These are phyloP conservation scores for Carex myosuroides DNA, from an alignment of 176 grass and related monocot species.

Conservation along the genomic window DNA sequence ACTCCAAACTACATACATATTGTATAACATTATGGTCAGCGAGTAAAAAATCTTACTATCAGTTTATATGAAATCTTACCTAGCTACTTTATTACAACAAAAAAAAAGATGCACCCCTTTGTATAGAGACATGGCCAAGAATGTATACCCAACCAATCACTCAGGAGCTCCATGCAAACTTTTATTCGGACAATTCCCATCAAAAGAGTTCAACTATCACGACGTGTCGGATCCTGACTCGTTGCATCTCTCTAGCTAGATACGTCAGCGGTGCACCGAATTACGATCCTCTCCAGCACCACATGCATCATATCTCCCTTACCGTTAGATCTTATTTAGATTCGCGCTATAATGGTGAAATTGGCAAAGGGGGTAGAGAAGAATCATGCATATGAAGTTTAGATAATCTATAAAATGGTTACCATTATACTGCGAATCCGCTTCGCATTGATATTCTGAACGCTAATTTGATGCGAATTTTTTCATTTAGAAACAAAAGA, in stretches of 20 bases:
- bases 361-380: neutral
- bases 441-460: no score
- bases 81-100: no score
- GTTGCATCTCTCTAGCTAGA: neutral
- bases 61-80: no score
- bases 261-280: neutral
- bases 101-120: no score
- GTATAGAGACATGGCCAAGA: no score
- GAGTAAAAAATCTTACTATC: neutral
- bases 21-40: neutral
- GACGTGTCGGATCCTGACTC: neutral
- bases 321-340: neutral
- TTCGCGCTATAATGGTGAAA: neutral
- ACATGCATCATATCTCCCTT: neutral
- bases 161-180: neutral
- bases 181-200: neutral
- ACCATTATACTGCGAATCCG: no score
- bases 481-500: neutral
- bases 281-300: neutral
- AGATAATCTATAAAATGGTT: neutral
- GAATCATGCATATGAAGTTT: neutral
- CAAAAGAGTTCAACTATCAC: neutral
- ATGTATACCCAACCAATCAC: neutral
- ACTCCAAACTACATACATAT: conserved; percentile 39
- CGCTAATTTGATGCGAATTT: neutral